Conservation (phyloP, 495 filamentous ascomycete genomes). For the Lophiostoma macrostomum region DNA sequence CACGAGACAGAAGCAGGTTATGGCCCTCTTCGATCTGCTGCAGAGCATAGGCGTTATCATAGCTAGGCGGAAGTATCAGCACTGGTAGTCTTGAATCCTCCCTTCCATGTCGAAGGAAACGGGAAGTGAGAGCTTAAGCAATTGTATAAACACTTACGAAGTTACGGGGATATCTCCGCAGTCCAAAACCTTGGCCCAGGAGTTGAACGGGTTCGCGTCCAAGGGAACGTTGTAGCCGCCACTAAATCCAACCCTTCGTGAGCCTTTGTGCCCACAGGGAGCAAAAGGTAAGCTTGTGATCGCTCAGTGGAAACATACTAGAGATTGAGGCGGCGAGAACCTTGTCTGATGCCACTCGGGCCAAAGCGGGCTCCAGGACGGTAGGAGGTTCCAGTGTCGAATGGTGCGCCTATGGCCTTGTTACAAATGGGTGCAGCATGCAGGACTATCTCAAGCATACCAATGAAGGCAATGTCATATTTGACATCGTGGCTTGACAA, state of each 20-base stretch:
- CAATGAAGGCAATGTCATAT: constrained; percentile 48
- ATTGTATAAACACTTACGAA: constrained; percentile 42
- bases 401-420: constrained; percentile 51
- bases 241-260: constrained; percentile 53
- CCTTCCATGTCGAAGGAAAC: too few species aligned
- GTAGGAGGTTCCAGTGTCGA: constrained; percentile 69
- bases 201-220: constrained; percentile 45
- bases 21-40: constrained; percentile 47
- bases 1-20: constrained; percentile 42
- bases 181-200: constrained; percentile 45
- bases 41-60: constrained; percentile 45
- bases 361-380: constrained; percentile 82
- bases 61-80: constrained; percentile 23
- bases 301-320: constrained; percentile 50
- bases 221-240: constrained; percentile 61
- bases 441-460: constrained; percentile 6
- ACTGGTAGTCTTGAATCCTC: background rate
- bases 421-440: background rate
- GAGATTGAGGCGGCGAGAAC: constrained; percentile 66
- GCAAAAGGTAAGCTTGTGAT: constrained; percentile 24
- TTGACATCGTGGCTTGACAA: constrained; percentile 57
- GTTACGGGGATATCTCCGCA: constrained; percentile 46
- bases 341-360: constrained; percentile 76
- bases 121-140: background rate
- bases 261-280: constrained; percentile 43